phyloP scores from a whole-genome alignment of 164 flowering plant genomes.

The Piper longum region DNA sequence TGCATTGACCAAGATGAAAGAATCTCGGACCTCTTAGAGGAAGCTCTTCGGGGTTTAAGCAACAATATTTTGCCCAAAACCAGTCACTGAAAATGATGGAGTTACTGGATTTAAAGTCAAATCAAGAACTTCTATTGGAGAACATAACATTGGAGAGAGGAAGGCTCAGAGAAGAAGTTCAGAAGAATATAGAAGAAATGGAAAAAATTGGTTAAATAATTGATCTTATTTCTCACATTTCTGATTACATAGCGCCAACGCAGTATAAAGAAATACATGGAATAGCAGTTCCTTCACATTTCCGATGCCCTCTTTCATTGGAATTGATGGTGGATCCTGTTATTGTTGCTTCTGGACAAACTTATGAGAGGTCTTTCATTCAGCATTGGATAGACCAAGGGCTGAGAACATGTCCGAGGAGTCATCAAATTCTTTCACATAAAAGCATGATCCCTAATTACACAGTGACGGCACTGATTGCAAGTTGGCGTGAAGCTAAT shows the following conservation, averaged over 20 bases:
- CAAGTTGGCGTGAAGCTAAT: conserved; percentile 69
- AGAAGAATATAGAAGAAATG: conserved; percentile 17
- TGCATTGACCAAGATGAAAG: conserved; percentile 21
- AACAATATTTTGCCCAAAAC: conserved; percentile 21
- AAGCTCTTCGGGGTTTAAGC: conserved; percentile 35
- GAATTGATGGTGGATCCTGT: conserved; percentile 88
- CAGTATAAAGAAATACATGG: conserved; percentile 26
- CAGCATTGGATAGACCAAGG: conserved; percentile 80
- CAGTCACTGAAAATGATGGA: conserved; percentile 30
- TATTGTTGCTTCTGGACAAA: conserved; percentile 85
- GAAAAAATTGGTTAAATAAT: conserved; percentile 30
- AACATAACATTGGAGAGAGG: conserved; percentile 63
- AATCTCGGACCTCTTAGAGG: conserved; percentile 32
- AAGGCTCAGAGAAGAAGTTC: conserved; percentile 30
- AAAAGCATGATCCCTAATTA: conserved; percentile 67
- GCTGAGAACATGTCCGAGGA: conserved; percentile 54
- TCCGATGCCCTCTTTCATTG: conserved; percentile 70
- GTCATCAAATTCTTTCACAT: conserved; percentile 47
- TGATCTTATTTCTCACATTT: conserved; percentile 40
- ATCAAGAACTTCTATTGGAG: conserved; percentile 55
- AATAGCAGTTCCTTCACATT: conserved; percentile 46
- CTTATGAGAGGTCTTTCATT: conserved; percentile 71
- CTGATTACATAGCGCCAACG: conserved; percentile 32
- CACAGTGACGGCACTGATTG: conserved; percentile 68
- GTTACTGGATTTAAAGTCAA: conserved; percentile 38